These are phyloP conservation scores for Xylaria sp. DNA, from an alignment of 2,329 filamentous ascomycete genomes.

Conservation along the genomic window DNA sequence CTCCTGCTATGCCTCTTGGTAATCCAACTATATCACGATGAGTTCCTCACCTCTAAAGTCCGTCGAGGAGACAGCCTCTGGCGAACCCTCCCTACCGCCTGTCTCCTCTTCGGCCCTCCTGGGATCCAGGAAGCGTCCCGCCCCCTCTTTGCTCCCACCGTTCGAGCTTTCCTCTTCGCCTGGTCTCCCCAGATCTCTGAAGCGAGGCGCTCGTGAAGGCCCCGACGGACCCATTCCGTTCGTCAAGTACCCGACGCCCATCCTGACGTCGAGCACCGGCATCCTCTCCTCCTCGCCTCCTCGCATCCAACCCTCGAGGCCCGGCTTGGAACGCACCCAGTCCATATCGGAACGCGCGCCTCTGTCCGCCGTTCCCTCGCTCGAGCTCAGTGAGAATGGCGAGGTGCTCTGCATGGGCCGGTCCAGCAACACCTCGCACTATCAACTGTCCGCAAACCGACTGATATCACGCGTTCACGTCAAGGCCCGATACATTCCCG, in stretches of 20 bases:
- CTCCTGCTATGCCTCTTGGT: constrained; percentile 43
- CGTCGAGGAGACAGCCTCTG: constrained; percentile 49
- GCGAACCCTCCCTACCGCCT: constrained; percentile 51
- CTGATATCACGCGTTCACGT: constrained; percentile 94
- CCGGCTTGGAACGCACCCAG: constrained; percentile 67
- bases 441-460: constrained; percentile 90
- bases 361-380: constrained; percentile 81
- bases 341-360: constrained; percentile 83
- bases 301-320: constrained; percentile 57
- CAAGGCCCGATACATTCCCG: constrained; percentile 82
- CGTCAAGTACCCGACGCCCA: constrained; percentile 87
- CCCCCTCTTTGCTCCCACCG: constrained; percentile 76
- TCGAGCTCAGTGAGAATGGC: constrained; percentile 83
- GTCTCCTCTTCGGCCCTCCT: constrained; percentile 46
- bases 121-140: constrained; percentile 71
- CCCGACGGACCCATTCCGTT: constrained; percentile 57
- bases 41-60: constrained; percentile 44
- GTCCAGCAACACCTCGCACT: constrained; percentile 94
- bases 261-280: constrained; percentile 92
- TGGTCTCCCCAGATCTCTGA: constrained; percentile 72
- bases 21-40: constrained; percentile 40
- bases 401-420: constrained; percentile 87
- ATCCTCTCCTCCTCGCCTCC: constrained; percentile 89
- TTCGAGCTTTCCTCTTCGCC: constrained; percentile 87
- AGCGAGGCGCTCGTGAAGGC: constrained; percentile 67